phyloP scores from a whole-genome alignment of 2,329 filamentous ascomycete genomes.

The Botrytis elliptica region DNA sequence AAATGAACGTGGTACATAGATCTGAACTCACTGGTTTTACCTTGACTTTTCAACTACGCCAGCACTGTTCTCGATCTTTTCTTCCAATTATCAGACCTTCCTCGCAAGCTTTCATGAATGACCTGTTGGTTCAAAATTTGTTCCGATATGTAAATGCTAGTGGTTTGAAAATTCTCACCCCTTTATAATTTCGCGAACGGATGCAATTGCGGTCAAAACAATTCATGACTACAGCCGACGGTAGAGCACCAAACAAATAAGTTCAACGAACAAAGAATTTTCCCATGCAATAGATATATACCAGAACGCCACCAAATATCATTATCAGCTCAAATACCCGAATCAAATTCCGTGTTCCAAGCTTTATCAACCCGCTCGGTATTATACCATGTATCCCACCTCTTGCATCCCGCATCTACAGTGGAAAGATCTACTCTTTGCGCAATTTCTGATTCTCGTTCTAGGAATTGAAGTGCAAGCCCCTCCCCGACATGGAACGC shows the following conservation, averaged over 20 bases:
- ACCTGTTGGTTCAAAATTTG: no score
- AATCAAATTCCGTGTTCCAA: neutral
- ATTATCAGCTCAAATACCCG: neutral
- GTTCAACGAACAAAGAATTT: neutral
- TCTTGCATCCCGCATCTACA: neutral
- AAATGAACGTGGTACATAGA: no score
- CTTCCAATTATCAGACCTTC: no score
- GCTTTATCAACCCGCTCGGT: neutral
- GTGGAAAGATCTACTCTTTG: neutral
- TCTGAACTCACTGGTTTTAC: no score
- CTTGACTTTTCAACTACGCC: no score
- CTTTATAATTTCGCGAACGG: no score
- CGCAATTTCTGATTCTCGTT: neutral
- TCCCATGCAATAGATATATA: neutral
- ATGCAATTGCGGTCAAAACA: no score
- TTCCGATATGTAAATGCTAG: no score
- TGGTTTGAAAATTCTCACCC: no score
- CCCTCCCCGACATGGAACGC: neutral
- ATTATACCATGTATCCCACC: neutral
- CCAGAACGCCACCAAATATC: neutral
- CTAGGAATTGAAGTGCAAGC: neutral
- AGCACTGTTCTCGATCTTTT: no score
- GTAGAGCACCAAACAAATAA: neutral
- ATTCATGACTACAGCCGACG: no score
- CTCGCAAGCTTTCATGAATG: no score